Conservation (phyloP, 2,329 filamentous ascomycete genomes). For the Epichloe coenophiala region DNA sequence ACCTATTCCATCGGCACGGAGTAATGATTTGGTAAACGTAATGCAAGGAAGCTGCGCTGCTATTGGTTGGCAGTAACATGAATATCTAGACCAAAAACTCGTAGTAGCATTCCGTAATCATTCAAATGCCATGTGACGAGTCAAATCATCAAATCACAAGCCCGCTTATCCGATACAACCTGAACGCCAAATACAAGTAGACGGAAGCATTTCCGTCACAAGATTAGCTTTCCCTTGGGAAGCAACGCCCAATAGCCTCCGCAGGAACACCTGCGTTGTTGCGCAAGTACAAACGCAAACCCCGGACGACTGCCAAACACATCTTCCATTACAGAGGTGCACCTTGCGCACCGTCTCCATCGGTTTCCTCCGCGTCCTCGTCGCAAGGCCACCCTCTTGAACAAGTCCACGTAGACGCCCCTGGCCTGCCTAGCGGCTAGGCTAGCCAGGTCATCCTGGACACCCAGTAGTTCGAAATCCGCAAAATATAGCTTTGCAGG, state of each 20-base stretch:
- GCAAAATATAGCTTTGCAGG: constrained; percentile 57
- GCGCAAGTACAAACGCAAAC: constrained; percentile 37
- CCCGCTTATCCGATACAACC: background rate
- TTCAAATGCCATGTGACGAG: too few relatives aligned
- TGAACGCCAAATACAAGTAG: background rate
- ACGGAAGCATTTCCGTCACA: constrained; percentile 3
- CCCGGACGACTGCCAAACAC: constrained; percentile 32
- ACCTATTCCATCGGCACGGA: background rate
- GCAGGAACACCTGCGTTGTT: constrained; percentile 42
- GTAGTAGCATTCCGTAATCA: too few relatives aligned
- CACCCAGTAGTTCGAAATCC: constrained; percentile 55
- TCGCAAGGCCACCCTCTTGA: constrained; percentile 42
- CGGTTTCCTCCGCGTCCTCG: constrained; percentile 11
- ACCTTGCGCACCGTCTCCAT: constrained; percentile 37
- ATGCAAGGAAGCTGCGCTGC: too few relatives aligned
- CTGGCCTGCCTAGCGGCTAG: constrained; percentile 24
- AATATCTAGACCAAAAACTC: too few relatives aligned
- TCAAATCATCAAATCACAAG: background rate
- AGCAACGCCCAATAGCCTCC: constrained; percentile 39
- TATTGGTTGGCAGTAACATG: too few relatives aligned
- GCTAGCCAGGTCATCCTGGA: constrained; percentile 43
- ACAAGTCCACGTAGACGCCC: constrained; percentile 37
- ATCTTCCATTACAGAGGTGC: constrained; percentile 54
- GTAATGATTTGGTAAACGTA: too few relatives aligned
- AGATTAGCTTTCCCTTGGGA: constrained; percentile 16